phyloP scores from a whole-genome alignment of 495 filamentous ascomycete genomes.

The Hypoxylon lenormandii region DNA sequence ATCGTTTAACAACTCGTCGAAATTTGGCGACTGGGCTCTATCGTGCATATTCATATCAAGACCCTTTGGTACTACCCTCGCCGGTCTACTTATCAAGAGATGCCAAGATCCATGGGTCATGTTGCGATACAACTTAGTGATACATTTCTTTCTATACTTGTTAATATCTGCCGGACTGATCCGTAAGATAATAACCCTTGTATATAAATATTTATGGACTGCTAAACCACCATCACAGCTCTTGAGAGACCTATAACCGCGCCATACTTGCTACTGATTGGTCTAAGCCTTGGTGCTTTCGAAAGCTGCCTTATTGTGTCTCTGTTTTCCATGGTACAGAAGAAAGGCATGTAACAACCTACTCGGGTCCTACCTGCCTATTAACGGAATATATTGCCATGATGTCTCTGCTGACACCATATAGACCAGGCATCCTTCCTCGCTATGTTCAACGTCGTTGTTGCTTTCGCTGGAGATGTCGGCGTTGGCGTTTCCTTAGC shows the following conservation, averaged over 20 bases:
- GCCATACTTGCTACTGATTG: slow-evolving; percentile 2
- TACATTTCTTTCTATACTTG: slow-evolving; percentile 7
- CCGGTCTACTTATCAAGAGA: slow-evolving; percentile 4
- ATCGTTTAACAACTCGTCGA: neutral
- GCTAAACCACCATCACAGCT: slow-evolving; percentile 3
- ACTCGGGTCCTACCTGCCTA: too few species aligned
- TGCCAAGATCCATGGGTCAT: slow-evolving; percentile 4
- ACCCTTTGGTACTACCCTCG: slow-evolving; percentile 2
- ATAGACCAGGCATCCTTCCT: slow-evolving; percentile 9
- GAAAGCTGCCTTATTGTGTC: slow-evolving; percentile 17
- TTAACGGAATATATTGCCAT: neutral
- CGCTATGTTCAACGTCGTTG: slow-evolving; percentile 10
- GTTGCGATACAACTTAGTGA: slow-evolving; percentile 6
- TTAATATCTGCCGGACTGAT: slow-evolving; percentile 7
- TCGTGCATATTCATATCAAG: slow-evolving; percentile 12
- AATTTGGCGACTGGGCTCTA: slow-evolving; percentile 14
- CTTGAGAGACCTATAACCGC: slow-evolving; percentile 1
- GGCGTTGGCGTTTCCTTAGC: slow-evolving; percentile 7
- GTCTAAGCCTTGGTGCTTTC: slow-evolving; percentile 6
- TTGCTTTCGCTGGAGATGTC: slow-evolving; percentile 15
- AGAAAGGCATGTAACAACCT: neutral
- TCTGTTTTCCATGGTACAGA: slow-evolving; percentile 6
- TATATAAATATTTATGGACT: neutral
- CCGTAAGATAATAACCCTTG: neutral
- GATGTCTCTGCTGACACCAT: neutral